Base-by-base conservation (phyloP, 208 protist species). In the Trypanosoma conorhini region DNA sequence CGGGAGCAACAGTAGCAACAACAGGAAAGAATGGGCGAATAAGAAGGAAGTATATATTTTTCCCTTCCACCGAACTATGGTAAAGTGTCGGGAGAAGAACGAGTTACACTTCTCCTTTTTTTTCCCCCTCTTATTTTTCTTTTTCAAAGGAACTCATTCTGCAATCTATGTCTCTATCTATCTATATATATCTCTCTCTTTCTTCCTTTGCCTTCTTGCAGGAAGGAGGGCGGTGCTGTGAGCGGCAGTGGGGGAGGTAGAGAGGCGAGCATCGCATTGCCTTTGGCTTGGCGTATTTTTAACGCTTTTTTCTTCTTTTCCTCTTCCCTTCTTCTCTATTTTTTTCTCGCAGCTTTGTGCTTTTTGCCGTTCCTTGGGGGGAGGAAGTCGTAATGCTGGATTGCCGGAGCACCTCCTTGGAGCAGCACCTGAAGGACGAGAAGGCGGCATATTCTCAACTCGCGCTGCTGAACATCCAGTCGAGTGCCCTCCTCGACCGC, bases 351-450 rank as follows among this genome's bases (percentile, higher is more conserved):
- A 12, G 8, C 5, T 46, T 46, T 13, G 1, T 19, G 9, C 42
- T 46, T 19, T 19, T 46, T 46, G 8, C 42, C 42, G 8, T 12
- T 13, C 8, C 1, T 46, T 46, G 42, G 42, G 42, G 42, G 42
- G 42, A 46, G 15, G 42, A 3, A 46, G 28, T 35, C 17, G 38
- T 35, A 55, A 52, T 70, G 65, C 4, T 42, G 28, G 3, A 54
- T 44, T 30, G 4, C 50, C 26, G 33, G 46, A 33, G 62, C 26
- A 46, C 24, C 7, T 74, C 68, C 30, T 50, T 66, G 24, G 68
- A 74, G 35, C 71, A 71, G 42, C 60, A 63, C 31, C 38, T 76
- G 51, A 57, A 55, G 51, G 71, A 68, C 42, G 71, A 70, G 55
- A 62, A 62, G 30, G 21, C 38, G n/a, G 64, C 57, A 10, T 66